Conservation (phyloP, 176 grass and related monocot genomes). For the Carex myosuroides region DNA sequence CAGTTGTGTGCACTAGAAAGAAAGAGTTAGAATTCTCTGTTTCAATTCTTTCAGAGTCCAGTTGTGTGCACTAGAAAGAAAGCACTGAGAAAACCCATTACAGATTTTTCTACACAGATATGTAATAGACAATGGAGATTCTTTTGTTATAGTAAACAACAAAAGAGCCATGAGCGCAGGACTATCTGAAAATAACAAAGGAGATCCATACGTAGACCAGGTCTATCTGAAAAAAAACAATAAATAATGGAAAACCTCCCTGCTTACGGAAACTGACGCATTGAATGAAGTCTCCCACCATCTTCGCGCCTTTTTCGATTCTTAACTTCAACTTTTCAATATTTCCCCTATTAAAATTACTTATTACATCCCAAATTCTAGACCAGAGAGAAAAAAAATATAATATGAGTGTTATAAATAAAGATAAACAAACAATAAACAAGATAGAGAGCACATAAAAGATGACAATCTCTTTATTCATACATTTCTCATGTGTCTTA, state of each 20-base stretch:
- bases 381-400: neutral
- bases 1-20: too few relatives aligned
- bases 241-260: neutral
- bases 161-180: neutral
- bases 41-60: too few relatives aligned
- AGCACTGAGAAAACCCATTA: neutral
- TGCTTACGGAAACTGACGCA: constrained; percentile 5
- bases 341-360: neutral
- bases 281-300: neutral
- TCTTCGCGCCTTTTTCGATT: constrained; percentile 1
- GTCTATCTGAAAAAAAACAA: neutral
- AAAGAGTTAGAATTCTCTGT: too few relatives aligned
- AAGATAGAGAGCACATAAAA: too few relatives aligned
- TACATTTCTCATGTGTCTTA: too few relatives aligned
- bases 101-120: neutral
- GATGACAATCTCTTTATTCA: too few relatives aligned
- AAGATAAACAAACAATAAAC: too few relatives aligned
- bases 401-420: too few relatives aligned
- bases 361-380: neutral
- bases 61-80: neutral
- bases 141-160: neutral
- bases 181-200: too few relatives aligned
- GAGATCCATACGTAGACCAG: neutral
- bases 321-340: neutral
- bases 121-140: neutral